These are phyloP conservation scores for Alternaria triticina DNA, from an alignment of 2,329 filamentous ascomycete species.

Conservation along the genomic window DNA sequence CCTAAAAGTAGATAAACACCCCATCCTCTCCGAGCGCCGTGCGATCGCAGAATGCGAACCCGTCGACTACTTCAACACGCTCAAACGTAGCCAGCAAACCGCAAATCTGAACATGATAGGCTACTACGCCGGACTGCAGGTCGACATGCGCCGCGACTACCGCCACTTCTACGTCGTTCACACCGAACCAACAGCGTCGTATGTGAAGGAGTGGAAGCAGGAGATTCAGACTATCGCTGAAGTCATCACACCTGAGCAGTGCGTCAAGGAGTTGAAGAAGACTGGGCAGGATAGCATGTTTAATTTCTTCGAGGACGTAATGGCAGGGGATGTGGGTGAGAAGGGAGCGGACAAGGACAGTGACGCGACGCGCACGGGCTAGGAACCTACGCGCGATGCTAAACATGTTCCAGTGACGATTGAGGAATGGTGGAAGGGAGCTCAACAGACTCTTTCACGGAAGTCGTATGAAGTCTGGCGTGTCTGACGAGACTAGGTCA, in stretches of 20 bases:
- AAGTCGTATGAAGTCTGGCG: background rate
- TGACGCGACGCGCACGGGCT: background rate
- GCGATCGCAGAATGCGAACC: slow-evolving; percentile 22
- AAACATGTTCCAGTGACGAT: background rate
- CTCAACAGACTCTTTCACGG: background rate
- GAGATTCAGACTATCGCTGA: slow-evolving; percentile 32
- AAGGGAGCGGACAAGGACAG: background rate
- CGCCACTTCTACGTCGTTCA: slow-evolving; percentile 44
- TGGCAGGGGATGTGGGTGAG: slow-evolving; percentile 3
- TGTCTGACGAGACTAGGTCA: background rate
- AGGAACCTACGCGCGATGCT: background rate
- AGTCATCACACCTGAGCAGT: slow-evolving; percentile 37
- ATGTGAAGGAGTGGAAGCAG: slow-evolving; percentile 29
- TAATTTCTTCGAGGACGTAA: slow-evolving; percentile 37
- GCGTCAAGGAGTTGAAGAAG: slow-evolving; percentile 31
- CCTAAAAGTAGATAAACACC: slow-evolving; percentile 29
- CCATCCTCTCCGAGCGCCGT: slow-evolving; percentile 38
- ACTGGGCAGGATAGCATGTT: slow-evolving; percentile 26
- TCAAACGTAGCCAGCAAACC: slow-evolving; percentile 23
- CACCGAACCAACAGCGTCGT: slow-evolving; percentile 24
- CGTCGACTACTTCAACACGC: slow-evolving; percentile 33
- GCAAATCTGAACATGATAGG: slow-evolving; percentile 36
- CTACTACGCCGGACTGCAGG: slow-evolving; percentile 32
- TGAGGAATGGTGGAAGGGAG: background rate
- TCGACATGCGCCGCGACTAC: slow-evolving; percentile 32